Conservation (phyloP, 108 stramenopile species). For the Schizochytrium sp. region DNA sequence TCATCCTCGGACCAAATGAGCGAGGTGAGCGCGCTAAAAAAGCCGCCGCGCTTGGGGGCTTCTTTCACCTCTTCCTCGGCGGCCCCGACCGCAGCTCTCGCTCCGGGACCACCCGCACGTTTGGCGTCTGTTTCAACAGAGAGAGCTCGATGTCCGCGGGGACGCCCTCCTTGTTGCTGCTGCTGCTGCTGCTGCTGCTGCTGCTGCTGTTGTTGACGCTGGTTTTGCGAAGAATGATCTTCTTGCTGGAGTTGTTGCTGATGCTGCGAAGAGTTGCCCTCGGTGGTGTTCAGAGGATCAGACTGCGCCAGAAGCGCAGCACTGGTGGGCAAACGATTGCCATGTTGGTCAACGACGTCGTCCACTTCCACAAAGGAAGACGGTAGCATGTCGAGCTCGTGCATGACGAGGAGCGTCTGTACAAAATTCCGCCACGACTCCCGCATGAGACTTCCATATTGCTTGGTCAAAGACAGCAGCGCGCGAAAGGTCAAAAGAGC, state of each 20-base stretch:
- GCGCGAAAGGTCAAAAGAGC: neutral
- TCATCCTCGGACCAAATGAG: constrained; percentile 9
- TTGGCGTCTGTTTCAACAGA: neutral
- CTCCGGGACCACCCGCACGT: too few relatives aligned
- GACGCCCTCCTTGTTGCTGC: neutral
- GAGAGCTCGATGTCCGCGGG: too few relatives aligned
- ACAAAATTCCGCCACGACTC: constrained; percentile 12
- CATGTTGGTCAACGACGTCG: neutral
- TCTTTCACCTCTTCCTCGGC: neutral
- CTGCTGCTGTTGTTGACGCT: neutral
- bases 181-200: neutral
- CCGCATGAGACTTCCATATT: neutral
- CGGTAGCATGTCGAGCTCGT: neutral
- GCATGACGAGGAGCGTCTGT: neutral
- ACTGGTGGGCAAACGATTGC: neutral
- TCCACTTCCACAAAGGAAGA: neutral
- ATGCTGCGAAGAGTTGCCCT: neutral
- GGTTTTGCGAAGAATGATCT: neutral
- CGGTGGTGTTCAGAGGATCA: neutral
- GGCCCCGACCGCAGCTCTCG: too few relatives aligned
- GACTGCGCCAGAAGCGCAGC: neutral
- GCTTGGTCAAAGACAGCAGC: neutral
- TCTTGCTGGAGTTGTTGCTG: neutral
- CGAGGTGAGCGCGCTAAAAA: neutral
- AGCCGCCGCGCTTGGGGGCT: neutral